Evolutionary conservation across 2,329 filamentous ascomycete species (phyloP).

Genomic region (Seiridium unicorne): DNA sequence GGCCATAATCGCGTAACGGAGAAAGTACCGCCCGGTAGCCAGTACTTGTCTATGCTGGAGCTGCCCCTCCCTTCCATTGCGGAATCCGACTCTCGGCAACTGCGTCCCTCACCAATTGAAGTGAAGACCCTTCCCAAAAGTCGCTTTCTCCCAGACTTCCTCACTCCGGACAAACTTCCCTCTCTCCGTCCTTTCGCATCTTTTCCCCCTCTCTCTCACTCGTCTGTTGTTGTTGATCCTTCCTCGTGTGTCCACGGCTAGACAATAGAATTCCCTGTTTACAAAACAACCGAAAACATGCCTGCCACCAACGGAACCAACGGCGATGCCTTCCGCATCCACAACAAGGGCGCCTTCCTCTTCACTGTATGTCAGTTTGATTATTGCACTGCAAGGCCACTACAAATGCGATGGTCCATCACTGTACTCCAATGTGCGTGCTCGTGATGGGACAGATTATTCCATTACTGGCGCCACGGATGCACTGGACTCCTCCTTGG

Average conservation of each 20-base stretch:
- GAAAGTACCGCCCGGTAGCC: neutral
- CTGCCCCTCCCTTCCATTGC: neutral
- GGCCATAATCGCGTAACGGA: neutral
- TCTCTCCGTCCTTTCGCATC: neutral
- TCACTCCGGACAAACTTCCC: neutral
- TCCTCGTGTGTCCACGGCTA: neutral
- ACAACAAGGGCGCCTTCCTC: slow-evolving; percentile 72
- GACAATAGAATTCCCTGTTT: neutral
- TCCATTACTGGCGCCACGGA: too few species aligned
- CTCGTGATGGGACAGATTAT: too few species aligned
- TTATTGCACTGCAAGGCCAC: too few species aligned
- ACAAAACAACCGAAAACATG: slow-evolving; percentile 38
- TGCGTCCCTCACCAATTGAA: slow-evolving; percentile 1
- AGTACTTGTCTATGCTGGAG: neutral
- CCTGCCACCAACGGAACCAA: slow-evolving; percentile 47
- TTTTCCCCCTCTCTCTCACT: neutral
- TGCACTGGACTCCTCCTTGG: too few species aligned
- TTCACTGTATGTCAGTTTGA: slow-evolving; percentile 62
- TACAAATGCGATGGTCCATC: too few species aligned
- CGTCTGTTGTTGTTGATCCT: too few species aligned
- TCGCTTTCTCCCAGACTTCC: neutral
- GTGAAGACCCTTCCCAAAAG: neutral
- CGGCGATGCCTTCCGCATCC: slow-evolving; percentile 39
- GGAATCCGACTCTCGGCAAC: slow-evolving; percentile 3
- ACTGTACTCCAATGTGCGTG: too few species aligned